A percentile compares a stretch with the other conserved stretches of the same genome.
Conservation (phyloP, 1,284 basidiomycete genomes). For the Thecaphora thlaspeos region DNA sequence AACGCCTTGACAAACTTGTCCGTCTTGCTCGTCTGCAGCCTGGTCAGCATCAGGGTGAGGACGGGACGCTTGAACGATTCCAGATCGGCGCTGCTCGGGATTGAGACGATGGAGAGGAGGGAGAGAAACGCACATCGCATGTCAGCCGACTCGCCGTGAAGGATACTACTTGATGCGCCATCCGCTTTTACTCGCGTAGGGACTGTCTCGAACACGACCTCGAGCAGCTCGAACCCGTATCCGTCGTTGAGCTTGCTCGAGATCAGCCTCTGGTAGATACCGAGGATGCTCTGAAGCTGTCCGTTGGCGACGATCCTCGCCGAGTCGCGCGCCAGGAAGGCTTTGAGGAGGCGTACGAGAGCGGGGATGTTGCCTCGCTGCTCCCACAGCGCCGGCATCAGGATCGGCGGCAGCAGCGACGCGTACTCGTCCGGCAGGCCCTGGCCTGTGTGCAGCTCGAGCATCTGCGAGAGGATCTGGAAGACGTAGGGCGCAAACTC, state of each 20-base stretch:
- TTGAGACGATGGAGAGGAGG: not conserved
- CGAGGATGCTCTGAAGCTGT: constrained; percentile 77
- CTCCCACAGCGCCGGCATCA: constrained; percentile 86
- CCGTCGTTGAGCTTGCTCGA: constrained; percentile 83
- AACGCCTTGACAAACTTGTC: constrained; percentile 84
- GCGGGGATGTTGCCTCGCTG: constrained; percentile 95
- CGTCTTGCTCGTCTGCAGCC: constrained; percentile 85
- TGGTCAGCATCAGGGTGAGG: constrained; percentile 76
- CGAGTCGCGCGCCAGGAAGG: constrained; percentile 76
- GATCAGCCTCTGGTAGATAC: constrained; percentile 87
- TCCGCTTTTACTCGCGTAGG: constrained; percentile 66
- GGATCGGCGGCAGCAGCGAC: constrained; percentile 74
- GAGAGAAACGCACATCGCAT: not conserved
- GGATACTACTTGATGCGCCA: too few relatives aligned
- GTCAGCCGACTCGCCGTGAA: not conserved
- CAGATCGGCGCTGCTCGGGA: constrained; percentile 64
- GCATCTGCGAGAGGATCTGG: constrained; percentile 93
- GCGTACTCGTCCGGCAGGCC: constrained; percentile 75
- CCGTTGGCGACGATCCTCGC: constrained; percentile 70
- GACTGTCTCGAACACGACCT: constrained; percentile 72
- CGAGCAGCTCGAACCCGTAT: constrained; percentile 86
- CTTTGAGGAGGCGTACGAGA: constrained; percentile 81
- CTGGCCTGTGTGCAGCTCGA: constrained; percentile 69
- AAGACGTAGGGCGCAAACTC: constrained; percentile 98
- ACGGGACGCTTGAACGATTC: constrained; percentile 72